These are phyloP conservation scores for Asterionellopsis glacialis DNA, from an alignment of 108 stramenopile genomes.

Conservation along the genomic window DNA sequence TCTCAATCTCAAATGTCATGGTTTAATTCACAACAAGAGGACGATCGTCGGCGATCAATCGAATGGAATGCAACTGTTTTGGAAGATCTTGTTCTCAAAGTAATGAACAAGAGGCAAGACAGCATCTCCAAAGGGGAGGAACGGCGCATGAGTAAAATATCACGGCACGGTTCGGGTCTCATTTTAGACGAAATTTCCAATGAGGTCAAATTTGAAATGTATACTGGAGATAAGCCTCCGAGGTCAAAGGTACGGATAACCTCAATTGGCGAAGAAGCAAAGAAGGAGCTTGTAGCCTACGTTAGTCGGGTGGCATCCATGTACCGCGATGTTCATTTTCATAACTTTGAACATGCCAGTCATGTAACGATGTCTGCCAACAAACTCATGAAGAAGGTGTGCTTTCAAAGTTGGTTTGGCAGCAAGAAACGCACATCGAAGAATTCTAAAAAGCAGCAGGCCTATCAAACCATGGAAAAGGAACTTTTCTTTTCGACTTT, in stretches of 20 bases:
- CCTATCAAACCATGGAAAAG: neutral
- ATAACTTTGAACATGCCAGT: slow-evolving; percentile 37
- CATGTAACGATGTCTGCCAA: slow-evolving; percentile 27
- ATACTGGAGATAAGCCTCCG: too few relatives aligned
- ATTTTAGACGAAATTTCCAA: neutral
- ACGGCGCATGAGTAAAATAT: neutral
- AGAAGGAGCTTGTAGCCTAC: neutral
- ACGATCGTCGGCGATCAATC: too few relatives aligned
- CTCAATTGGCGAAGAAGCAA: too few relatives aligned
- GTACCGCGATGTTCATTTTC: slow-evolving; percentile 33
- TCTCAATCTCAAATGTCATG: too few relatives aligned
- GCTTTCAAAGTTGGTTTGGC: neutral
- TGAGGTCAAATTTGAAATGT: neutral
- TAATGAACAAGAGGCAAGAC: neutral
- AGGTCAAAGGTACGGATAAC: too few relatives aligned
- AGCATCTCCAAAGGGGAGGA: neutral
- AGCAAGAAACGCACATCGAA: neutral
- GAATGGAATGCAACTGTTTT: too few relatives aligned
- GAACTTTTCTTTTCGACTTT: neutral
- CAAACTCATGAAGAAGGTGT: slow-evolving; percentile 14
- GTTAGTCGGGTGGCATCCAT: slow-evolving; percentile 2
- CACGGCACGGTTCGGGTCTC: neutral
- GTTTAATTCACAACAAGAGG: too few relatives aligned
- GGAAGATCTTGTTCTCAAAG: too few relatives aligned
- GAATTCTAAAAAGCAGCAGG: neutral